These are phyloP conservation scores for Scheffersomyces stipitis DNA, from an alignment of 805 yeast genomes.

Conservation along the genomic window DNA sequence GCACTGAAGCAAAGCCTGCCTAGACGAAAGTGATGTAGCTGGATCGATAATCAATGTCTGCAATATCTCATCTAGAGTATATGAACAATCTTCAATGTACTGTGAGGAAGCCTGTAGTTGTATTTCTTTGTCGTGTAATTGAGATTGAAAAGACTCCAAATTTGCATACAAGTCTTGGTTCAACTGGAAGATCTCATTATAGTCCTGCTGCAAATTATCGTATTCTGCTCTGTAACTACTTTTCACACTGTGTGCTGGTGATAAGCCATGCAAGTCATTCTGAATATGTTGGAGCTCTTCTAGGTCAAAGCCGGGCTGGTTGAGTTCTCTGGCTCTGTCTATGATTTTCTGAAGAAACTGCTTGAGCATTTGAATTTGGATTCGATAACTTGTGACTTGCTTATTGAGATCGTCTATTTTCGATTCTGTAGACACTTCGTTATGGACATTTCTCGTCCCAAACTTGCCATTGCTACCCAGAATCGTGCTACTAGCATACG, in stretches of 20 bases:
- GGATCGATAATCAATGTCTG: constrained; percentile 16
- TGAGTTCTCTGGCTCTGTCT: constrained; percentile 6
- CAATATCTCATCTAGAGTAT: constrained; percentile 20
- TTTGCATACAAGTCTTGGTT: constrained; percentile 39
- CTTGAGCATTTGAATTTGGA: constrained; percentile 39
- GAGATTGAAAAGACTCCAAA: constrained; percentile 33
- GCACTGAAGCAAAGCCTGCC: constrained; percentile 15
- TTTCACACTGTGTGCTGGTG: constrained; percentile 6
- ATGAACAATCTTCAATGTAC: constrained; percentile 12
- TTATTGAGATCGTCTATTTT: constrained; percentile 32
- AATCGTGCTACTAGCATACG: not conserved
- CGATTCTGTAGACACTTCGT: constrained; percentile 17
- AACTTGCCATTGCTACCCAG: not conserved
- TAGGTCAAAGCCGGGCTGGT: constrained; percentile 9
- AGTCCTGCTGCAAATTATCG: constrained; percentile 21
- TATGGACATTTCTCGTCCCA: not conserved
- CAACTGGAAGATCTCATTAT: constrained; percentile 34
- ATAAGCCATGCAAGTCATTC: constrained; percentile 11
- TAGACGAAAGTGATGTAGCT: constrained; percentile 15
- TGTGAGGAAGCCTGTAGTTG: constrained; percentile 13
- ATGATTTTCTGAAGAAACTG: constrained; percentile 39
- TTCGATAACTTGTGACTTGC: constrained; percentile 36
- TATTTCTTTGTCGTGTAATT: constrained; percentile 28
- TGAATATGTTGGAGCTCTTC: constrained; percentile 23
- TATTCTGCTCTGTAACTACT: constrained; percentile 12